phyloP scores from a whole-genome alignment of 495 filamentous ascomycete species.

The Aspergillus ellipticus region DNA sequence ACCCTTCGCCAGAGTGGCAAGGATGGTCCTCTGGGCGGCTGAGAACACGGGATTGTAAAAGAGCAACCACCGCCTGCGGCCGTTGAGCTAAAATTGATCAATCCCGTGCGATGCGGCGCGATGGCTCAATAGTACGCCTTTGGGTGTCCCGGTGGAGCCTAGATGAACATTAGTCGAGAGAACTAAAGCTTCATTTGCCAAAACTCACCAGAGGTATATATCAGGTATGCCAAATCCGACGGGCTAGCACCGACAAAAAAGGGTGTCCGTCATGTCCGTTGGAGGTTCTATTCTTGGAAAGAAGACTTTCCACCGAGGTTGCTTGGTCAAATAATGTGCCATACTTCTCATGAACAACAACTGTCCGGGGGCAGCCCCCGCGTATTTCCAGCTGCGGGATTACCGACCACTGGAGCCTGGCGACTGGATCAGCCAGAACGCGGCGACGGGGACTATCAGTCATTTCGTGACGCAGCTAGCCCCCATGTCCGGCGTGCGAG shows the following conservation, averaged over 20 bases:
- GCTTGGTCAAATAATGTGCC: not conserved
- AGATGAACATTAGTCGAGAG: not conserved
- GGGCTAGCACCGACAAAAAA: not conserved
- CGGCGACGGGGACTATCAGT: not conserved
- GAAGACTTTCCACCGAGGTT: not conserved
- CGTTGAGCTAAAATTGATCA: not conserved
- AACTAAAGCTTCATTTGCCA: too few relatives aligned
- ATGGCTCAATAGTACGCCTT: slow-evolving; percentile 14
- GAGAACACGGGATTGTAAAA: slow-evolving; percentile 22
- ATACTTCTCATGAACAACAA: not conserved
- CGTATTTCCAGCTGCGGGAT: not conserved
- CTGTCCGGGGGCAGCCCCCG: not conserved
- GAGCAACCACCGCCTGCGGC: slow-evolving; percentile 15
- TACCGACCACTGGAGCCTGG: not conserved
- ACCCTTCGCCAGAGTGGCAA: slow-evolving; percentile 11
- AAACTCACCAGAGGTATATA: slow-evolving; percentile 7
- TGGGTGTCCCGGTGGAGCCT: slow-evolving; percentile 20
- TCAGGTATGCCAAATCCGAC: slow-evolving; percentile 5
- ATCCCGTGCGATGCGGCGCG: slow-evolving; percentile 12
- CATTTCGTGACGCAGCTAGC: not conserved
- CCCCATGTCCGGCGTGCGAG: not conserved
- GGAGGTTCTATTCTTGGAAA: too few relatives aligned
- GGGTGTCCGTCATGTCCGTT: too few relatives aligned
- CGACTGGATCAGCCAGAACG: not conserved
- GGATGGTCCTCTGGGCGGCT: slow-evolving; percentile 16